phyloP scores from a whole-genome alignment of 345 rosid species.

The Acer campestre region DNA sequence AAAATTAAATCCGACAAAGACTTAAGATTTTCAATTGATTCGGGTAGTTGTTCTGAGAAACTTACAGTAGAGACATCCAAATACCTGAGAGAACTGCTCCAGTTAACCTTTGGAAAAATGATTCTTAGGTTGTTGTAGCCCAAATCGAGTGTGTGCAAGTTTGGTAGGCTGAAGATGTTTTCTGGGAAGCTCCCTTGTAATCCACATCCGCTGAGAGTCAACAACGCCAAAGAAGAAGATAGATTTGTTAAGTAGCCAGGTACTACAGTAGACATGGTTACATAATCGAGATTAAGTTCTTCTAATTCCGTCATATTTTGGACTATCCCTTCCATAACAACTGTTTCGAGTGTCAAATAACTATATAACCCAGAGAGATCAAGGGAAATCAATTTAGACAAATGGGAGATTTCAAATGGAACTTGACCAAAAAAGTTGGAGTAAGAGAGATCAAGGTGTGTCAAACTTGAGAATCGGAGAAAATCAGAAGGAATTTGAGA shows the following conservation, averaged over 20 bases:
- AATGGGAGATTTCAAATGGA: too few relatives aligned
- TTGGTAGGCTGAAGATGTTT: not conserved
- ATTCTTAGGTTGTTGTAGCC: not conserved
- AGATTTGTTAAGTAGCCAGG: not conserved
- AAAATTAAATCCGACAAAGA: not conserved
- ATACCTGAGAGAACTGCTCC: not conserved
- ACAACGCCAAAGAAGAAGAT: not conserved
- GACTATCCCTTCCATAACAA: too few relatives aligned
- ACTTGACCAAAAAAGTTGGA: too few relatives aligned
- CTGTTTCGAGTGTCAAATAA: not conserved
- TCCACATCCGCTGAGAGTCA: not conserved
- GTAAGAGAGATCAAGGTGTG: too few relatives aligned
- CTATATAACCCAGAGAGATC: not conserved
- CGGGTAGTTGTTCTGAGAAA: not conserved
- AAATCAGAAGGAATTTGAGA: conserved; percentile 1
- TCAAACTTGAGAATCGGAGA: too few relatives aligned
- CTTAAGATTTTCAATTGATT: not conserved
- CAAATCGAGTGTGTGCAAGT: not conserved
- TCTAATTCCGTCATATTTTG: not conserved
- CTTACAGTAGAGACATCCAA: not conserved
- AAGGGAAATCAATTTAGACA: conserved; percentile 9
- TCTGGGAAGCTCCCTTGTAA: not conserved
- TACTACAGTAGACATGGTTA: not conserved
- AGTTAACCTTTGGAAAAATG: conserved; percentile 7
- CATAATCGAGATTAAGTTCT: not conserved